A percentile compares a stretch with the other conserved stretches of the same genome.
These are phyloP conservation scores for Penicillium sp. DNA, from an alignment of 2,329 filamentous ascomycete species.

Conservation along the genomic window DNA sequence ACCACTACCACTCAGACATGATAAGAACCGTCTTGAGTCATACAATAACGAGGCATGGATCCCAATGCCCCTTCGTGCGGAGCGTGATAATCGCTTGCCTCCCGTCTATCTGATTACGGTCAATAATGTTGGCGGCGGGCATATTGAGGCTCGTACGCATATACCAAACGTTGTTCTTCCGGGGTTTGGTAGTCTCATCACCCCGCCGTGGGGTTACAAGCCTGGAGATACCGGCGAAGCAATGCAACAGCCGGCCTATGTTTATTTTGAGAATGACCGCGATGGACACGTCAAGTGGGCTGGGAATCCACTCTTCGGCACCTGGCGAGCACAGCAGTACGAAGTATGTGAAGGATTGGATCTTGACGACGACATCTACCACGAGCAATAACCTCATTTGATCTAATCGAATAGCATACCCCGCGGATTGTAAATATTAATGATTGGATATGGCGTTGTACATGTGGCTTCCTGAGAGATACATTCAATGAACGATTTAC, in stretches of 20 bases:
- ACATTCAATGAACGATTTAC: neutral
- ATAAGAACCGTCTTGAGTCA: constrained; percentile 33
- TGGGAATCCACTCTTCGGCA: constrained; percentile 33
- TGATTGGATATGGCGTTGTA: constrained; percentile 10
- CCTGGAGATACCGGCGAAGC: constrained; percentile 3
- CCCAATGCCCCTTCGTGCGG: constrained; percentile 32
- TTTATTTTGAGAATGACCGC: constrained; percentile 38
- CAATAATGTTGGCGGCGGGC: constrained; percentile 31
- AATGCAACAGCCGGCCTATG: constrained; percentile 32
- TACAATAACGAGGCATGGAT: constrained; percentile 39
- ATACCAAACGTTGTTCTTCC: constrained; percentile 33
- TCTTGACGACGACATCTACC: constrained; percentile 24
- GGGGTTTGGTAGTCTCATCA: constrained; percentile 32
- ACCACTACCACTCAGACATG: constrained; percentile 32
- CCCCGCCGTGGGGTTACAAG: constrained; percentile 23
- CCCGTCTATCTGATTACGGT: constrained; percentile 39
- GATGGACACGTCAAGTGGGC: constrained; percentile 32
- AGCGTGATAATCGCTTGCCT: constrained; percentile 30
- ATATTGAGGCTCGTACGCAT: constrained; percentile 38
- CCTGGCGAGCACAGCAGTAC: constrained; percentile 36
- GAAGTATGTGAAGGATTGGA: constrained; percentile 39
- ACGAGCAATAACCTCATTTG: constrained; percentile 19
- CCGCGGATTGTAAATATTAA: constrained; percentile 4
- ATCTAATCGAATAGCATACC: neutral
- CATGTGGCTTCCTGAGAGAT: neutral